Percentiles rank a stretch among this genome's conserved stretches.
Evolutionary conservation across 2,329 filamentous ascomycete genomes (phyloP).

Genomic region (Huntiella savannae): DNA sequence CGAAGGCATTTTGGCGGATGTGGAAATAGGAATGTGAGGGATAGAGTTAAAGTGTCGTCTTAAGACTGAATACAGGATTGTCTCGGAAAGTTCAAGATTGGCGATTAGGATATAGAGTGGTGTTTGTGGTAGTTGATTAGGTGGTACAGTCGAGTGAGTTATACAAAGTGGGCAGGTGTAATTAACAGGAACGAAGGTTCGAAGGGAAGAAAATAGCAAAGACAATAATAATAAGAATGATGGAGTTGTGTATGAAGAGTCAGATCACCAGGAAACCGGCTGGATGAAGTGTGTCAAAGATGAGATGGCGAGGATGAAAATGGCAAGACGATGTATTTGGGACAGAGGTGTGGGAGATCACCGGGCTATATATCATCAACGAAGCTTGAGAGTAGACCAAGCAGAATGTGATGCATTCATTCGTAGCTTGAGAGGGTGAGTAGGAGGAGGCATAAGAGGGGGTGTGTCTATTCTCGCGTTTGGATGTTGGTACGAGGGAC

Average conservation of each 20-base stretch:
- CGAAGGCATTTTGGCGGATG: slow-evolving; percentile 9
- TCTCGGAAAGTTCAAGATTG: too few relatives aligned
- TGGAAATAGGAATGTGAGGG: neutral
- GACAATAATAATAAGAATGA: neutral
- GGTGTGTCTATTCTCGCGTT: too few relatives aligned
- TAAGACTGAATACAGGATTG: too few relatives aligned
- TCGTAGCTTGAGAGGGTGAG: too few relatives aligned
- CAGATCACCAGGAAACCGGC: slow-evolving; percentile 2
- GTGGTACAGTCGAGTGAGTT: neutral
- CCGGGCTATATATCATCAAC: too few relatives aligned
- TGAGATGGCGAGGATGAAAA: neutral
- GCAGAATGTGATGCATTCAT: too few relatives aligned
- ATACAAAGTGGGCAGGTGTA: neutral
- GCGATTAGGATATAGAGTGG: neutral
- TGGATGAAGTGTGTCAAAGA: neutral
- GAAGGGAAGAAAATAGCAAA: neutral
- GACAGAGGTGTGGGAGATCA: too few relatives aligned
- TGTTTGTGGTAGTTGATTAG: neutral
- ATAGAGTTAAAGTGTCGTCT: neutral
- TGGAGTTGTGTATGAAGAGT: too few relatives aligned
- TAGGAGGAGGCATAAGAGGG: too few relatives aligned
- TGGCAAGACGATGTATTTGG: too few relatives aligned
- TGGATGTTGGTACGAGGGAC: too few relatives aligned
- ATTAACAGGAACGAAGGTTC: neutral
- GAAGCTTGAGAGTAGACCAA: too few relatives aligned